phyloP scores from a whole-genome alignment of 2,329 filamentous ascomycete genomes.

The Paraphaeosphaeria minitans region DNA sequence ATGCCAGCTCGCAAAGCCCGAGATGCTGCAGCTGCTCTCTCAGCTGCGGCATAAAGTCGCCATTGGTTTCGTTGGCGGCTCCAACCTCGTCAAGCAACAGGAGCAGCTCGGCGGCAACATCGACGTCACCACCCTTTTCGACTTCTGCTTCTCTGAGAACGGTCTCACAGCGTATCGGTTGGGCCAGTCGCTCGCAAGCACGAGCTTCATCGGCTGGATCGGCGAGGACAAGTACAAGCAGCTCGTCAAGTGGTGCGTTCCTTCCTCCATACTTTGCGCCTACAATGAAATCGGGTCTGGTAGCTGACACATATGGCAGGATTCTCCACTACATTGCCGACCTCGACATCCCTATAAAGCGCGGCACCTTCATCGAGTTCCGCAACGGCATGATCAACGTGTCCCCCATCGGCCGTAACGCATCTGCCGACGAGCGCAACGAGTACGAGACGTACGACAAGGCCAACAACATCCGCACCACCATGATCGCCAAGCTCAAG shows the following conservation, averaged over 20 bases:
- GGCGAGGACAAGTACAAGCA: slow-evolving; percentile 86
- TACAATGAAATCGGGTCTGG: slow-evolving; percentile 39
- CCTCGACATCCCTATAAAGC: slow-evolving; percentile 81
- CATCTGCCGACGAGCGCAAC: slow-evolving; percentile 75
- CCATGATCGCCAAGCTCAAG: slow-evolving; percentile 76
- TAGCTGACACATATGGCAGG: slow-evolving; percentile 17
- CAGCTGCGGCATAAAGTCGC: slow-evolving; percentile 83
- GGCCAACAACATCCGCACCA: slow-evolving; percentile 73
- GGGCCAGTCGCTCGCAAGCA: slow-evolving; percentile 74
- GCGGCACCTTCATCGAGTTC: slow-evolving; percentile 85
- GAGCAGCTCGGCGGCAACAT: slow-evolving; percentile 81
- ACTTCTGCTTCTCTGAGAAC: slow-evolving; percentile 98
- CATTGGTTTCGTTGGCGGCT: slow-evolving; percentile 92
- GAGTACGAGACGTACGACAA: slow-evolving; percentile 85
- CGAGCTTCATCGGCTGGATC: slow-evolving; percentile 89
- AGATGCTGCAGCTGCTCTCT: slow-evolving; percentile 82
- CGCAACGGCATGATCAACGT: slow-evolving; percentile 92
- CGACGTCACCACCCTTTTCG: slow-evolving; percentile 83
- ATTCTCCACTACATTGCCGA: slow-evolving; percentile 83
- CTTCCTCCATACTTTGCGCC: not conserved
- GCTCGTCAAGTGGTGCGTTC: slow-evolving; percentile 64
- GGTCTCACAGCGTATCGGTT: slow-evolving; percentile 89
- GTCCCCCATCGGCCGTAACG: slow-evolving; percentile 84
- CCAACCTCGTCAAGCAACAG: slow-evolving; percentile 90
- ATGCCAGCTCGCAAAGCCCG: slow-evolving; percentile 68